These are phyloP conservation scores for Rugonectria rugulosa DNA, from an alignment of 2,329 filamentous ascomycete genomes.

Conservation along the genomic window DNA sequence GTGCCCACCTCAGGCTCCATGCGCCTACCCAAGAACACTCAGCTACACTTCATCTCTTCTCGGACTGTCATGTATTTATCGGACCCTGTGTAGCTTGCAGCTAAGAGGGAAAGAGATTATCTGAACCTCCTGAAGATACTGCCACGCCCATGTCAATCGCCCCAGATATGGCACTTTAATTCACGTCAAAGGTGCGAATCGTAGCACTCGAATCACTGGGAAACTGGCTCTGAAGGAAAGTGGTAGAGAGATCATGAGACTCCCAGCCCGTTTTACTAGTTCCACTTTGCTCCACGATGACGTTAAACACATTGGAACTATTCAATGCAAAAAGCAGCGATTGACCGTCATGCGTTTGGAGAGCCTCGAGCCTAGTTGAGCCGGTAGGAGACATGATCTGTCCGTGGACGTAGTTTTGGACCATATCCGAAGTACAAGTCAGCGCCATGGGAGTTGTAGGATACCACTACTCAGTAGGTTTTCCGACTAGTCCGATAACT, in stretches of 20 bases:
- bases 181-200: conserved; percentile 9
- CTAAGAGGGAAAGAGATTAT: too few species aligned
- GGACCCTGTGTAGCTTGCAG: too few species aligned
- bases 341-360: conserved; percentile 11
- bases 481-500: too few species aligned
- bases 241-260: background rate
- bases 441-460: background rate
- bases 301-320: background rate
- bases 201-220: background rate
- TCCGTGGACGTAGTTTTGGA: conserved; percentile 13
- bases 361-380: conserved; percentile 11
- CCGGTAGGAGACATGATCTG: conserved; percentile 3
- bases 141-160: too few species aligned
- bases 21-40: too few species aligned
- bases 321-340: conserved; percentile 5
- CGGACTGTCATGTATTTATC: too few species aligned
- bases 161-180: too few species aligned
- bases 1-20: too few species aligned
- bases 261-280: conserved; percentile 1
- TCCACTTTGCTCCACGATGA: conserved; percentile 9
- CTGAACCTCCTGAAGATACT: too few species aligned
- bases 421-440: background rate
- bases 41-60: too few species aligned
- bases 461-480: too few species aligned
- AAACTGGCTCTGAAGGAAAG: background rate